Conservation (phyloP, 306 rosid genomes). For the Cicer chorassanicum region DNA sequence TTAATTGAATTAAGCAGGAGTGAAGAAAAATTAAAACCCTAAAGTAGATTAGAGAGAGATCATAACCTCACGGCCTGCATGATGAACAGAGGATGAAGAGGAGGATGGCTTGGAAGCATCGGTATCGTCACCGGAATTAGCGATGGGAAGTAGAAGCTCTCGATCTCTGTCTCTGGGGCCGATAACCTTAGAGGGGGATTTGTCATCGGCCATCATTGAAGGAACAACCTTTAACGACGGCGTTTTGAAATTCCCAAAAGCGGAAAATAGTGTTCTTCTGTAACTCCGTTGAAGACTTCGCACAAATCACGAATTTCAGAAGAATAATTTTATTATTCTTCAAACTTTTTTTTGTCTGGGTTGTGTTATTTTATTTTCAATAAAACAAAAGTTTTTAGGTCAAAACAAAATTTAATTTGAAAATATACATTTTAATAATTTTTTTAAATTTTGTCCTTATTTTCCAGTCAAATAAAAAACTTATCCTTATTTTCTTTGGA, state of each 20-base stretch:
- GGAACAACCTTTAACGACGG: slow-evolving; percentile 42
- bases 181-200: slow-evolving; percentile 60
- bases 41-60: slow-evolving; percentile 23
- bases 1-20: slow-evolving; percentile 1
- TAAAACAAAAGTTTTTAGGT: neutral
- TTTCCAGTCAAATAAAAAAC: too few species aligned
- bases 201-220: slow-evolving; percentile 70
- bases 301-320: neutral
- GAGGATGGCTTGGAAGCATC: slow-evolving; percentile 69
- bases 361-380: neutral
- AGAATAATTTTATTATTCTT: neutral
- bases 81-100: slow-evolving; percentile 59
- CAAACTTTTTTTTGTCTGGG: neutral
- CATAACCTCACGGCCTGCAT: slow-evolving; percentile 76
- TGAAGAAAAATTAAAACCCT: slow-evolving; percentile 42
- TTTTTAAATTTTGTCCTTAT: neutral
- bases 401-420: neutral
- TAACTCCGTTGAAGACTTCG: slow-evolving; percentile 26
- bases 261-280: slow-evolving; percentile 27
- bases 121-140: slow-evolving; percentile 53
- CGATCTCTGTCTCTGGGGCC: slow-evolving; percentile 83
- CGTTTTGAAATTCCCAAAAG: slow-evolving; percentile 42
- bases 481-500: neutral
- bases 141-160: slow-evolving; percentile 90
- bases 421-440: neutral